phyloP scores from a whole-genome alignment of 768 basidiomycete species.

The Dentipellis fragilis region DNA sequence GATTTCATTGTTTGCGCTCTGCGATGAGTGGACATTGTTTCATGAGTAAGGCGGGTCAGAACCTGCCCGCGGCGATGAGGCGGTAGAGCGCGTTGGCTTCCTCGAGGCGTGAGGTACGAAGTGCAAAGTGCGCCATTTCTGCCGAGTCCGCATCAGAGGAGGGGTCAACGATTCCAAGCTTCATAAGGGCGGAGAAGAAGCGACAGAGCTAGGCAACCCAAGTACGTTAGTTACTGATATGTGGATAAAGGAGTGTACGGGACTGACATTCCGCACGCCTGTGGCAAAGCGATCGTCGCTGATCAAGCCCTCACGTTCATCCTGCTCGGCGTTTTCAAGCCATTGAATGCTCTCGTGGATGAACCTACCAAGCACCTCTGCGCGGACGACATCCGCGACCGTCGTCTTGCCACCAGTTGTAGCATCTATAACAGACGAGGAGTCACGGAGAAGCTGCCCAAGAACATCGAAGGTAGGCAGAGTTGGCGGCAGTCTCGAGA shows the following conservation, averaged over 20 bases:
- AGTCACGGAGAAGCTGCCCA: slow-evolving; percentile 57
- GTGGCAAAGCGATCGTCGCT: slow-evolving; percentile 68
- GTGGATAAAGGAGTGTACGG: neutral
- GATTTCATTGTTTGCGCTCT: too few species aligned
- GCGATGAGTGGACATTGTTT: too few species aligned
- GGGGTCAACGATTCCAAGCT: slow-evolving; percentile 53
- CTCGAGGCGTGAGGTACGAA: slow-evolving; percentile 63
- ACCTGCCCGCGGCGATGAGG: slow-evolving; percentile 37
- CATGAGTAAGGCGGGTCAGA: slow-evolving; percentile 10
- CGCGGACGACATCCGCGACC: slow-evolving; percentile 52
- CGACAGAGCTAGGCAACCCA: slow-evolving; percentile 48
- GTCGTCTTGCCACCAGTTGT: slow-evolving; percentile 40
- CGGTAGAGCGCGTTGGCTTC: slow-evolving; percentile 72
- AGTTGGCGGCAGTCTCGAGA: slow-evolving; percentile 60
- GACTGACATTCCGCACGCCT: slow-evolving; percentile 58
- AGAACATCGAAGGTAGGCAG: slow-evolving; percentile 66
- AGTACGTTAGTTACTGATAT: slow-evolving; percentile 1
- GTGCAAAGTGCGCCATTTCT: slow-evolving; percentile 71
- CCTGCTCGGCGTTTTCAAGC: slow-evolving; percentile 59
- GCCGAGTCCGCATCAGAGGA: slow-evolving; percentile 56
- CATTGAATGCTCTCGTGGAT: slow-evolving; percentile 61
- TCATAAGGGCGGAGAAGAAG: slow-evolving; percentile 65
- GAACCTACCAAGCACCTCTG: slow-evolving; percentile 61
- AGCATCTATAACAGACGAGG: slow-evolving; percentile 33
- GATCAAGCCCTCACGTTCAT: slow-evolving; percentile 56